These are phyloP conservation scores for Cerrena zonata DNA, from an alignment of 1,284 basidiomycete species.

Conservation along the genomic window DNA sequence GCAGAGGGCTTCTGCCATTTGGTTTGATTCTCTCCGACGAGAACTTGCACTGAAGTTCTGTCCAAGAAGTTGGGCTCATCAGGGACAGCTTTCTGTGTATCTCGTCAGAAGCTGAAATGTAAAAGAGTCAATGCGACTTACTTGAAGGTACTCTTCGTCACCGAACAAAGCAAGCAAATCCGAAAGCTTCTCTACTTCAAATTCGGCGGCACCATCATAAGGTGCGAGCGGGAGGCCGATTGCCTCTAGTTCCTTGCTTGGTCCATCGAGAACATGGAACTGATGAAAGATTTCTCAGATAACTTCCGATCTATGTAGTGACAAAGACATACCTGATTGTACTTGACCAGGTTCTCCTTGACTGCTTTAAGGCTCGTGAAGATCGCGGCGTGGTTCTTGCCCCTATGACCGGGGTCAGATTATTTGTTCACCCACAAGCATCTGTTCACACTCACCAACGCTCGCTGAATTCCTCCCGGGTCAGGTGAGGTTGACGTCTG, in stretches of 20 bases:
- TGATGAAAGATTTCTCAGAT: not conserved
- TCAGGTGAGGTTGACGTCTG: slow-evolving; percentile 4
- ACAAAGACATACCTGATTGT: slow-evolving; percentile 4
- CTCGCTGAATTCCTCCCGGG: slow-evolving; percentile 7
- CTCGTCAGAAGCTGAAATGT: not conserved
- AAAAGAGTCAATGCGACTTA: not conserved
- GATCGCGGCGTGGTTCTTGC: slow-evolving; percentile 6
- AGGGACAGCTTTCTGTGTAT: slow-evolving; percentile 4
- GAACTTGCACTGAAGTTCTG: slow-evolving; percentile 2
- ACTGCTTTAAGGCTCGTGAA: slow-evolving; percentile 6
- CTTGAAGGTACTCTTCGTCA: slow-evolving; percentile 5
- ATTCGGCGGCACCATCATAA: slow-evolving; percentile 8
- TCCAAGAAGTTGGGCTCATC: slow-evolving; percentile 8
- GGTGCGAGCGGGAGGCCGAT: slow-evolving; percentile 4
- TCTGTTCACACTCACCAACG: slow-evolving; percentile 4
- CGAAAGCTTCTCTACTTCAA: slow-evolving; percentile 6
- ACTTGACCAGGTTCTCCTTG: slow-evolving; percentile 5
- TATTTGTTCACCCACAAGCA: not conserved
- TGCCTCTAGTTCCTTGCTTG: not conserved
- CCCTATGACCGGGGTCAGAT: not conserved
- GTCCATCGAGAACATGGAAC: slow-evolving; percentile 5
- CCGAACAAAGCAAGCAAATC: slow-evolving; percentile 7
- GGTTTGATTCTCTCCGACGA: slow-evolving; percentile 6
- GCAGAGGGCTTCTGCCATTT: slow-evolving; percentile 1
- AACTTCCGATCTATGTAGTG: not conserved